Percentiles rank a stretch among this genome's conserved stretches.
Evolutionary conservation across 176 grass and related monocot species (phyloP).

Genomic region (Ensete ventricosum): DNA sequence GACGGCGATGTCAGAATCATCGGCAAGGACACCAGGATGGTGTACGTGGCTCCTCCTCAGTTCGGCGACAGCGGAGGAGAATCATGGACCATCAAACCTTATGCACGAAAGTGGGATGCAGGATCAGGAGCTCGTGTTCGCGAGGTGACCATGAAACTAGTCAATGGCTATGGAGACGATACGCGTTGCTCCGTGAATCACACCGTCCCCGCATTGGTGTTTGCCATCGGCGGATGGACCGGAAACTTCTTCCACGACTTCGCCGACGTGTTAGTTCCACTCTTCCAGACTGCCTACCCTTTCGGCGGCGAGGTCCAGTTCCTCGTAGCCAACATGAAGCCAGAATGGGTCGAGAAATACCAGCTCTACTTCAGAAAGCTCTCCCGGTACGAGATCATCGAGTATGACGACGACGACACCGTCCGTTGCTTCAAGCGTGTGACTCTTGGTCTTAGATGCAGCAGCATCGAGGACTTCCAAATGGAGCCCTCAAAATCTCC

Average conservation of each 20-base stretch:
- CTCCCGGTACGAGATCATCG: conserved; percentile 41
- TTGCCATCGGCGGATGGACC: conserved; percentile 74
- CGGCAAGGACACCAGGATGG: conserved; percentile 28
- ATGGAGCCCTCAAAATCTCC: conserved; percentile 41
- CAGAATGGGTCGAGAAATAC: conserved; percentile 80
- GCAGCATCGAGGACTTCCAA: conserved; percentile 46
- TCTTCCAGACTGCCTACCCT: conserved; percentile 64
- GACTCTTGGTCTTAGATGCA: conserved; percentile 32
- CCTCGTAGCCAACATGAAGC: conserved; percentile 47
- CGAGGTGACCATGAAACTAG: conserved; percentile 52
- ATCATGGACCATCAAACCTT: conserved; percentile 56
- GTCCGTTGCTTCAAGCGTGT: conserved; percentile 59
- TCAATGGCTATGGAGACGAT: conserved; percentile 3
- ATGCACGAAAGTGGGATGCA: conserved; percentile 70
- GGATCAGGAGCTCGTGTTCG: conserved; percentile 49
- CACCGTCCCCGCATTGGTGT: conserved; percentile 67
- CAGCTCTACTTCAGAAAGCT: conserved; percentile 49
- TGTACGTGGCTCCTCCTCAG: conserved; percentile 37
- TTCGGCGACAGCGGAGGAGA: conserved; percentile 22
- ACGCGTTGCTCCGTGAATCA: conserved; percentile 68
- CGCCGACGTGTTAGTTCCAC: conserved; percentile 75
- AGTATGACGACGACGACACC: conserved; percentile 63
- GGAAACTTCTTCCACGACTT: conserved; percentile 96
- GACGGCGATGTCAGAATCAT: conserved; percentile 51
- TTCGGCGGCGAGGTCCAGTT: conserved; percentile 61